Base-by-base conservation (phyloP, 306 rosid species). In the Delonix regia region DNA sequence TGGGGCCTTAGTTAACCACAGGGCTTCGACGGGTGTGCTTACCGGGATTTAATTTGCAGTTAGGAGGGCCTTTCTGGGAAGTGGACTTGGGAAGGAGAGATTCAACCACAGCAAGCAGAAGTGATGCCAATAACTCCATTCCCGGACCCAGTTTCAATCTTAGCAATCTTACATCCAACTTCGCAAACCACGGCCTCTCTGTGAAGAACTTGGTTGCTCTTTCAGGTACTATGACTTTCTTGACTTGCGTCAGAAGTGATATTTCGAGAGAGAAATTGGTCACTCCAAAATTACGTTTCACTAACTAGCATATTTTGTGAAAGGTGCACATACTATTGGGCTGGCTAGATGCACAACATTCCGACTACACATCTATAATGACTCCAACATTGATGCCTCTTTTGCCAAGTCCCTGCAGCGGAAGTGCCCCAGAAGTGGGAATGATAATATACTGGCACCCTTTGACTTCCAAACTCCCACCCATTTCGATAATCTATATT, bases 1-100 rank as follows among this genome's bases (percentile, higher is more conserved):
- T 45, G 41, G 41, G 1, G 1, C 41, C 7, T 36, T 8, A 36
- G 4, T 4, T 30, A 42, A 42, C 9, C 9, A 42, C 13, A 45
- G 14, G 51, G 21, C 53, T 48, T 16, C 53, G 5, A 15, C n/a
- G n/a, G n/a, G n/a, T n/a, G n/a, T n/a, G n/a, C n/a, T n/a, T n/a
- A n/a, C n/a, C n/a, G n/a, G n/a, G n/a, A 34, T 6, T 6, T 6
- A 34, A 34, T 34, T 6, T 75, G 80, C 62, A 87, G 91, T 81
- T 90, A 55, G 90, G 90, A 44, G 91, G 94, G 7, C 94, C 91
- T 57, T 78, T 82, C 0, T 90, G 94, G 94, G 61, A 86, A 69
- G 86, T 87, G 69, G 48, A 74, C 0, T 83, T 87, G 83, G 91
- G 91, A 79, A 87, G 94, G 81, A 87, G 88, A 77, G 94, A 90